Evolutionary conservation across 106 monocot genomes (phyloP), one percentile per base, ranked within the genome.

Genomic region (Ottelia alismoides): DNA sequence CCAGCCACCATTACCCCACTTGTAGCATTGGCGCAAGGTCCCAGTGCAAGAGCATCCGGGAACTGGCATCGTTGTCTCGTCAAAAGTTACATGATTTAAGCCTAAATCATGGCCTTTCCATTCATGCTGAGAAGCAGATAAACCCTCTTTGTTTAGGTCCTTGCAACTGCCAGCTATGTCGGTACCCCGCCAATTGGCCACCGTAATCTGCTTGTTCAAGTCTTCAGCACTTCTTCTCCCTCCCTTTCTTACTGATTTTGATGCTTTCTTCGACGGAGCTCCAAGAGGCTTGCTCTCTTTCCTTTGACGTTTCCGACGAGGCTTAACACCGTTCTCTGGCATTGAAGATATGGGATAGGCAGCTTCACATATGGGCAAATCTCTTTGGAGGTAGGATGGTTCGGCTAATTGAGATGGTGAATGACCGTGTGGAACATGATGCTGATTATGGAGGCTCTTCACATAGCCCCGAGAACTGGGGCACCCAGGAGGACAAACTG

Each of bases 1-100:
- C 92, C 92, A 92, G 1, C 92, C 92, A 0, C 92, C 92, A 46
- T 76, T 87, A 4, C 92, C 92, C 92, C 92, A 92, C 32, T 87
- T 86, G 64, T 92, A 92, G 65, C 92, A 92, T 30, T 79, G 92
- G 20, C 67, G 72, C 20, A 64, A 56, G 29, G 30, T 70, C 1
- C 79, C 87, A 0, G 92, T 92, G 63, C 92, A 92, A 2, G 92
- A 92, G 44, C 92, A 92, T 3, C 79, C 87, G 0, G 92, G 92
- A 0, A 63, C 70, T 1, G 83, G 76, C 86, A 92, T 92, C 0
- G 74, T 86, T 1, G 79, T 54, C 16, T 86, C 86, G 27, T 92
- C 92, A 43, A 74, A 92, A 0, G 68, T 25, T 17, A 92, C 92
- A 43, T 76, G 76, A 26, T 82, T 92, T 49, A 91, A 35, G 9